Evolutionary conservation across 2,329 filamentous ascomycete genomes (phyloP).

Genomic region (Tolypocladium ovalisporum): DNA sequence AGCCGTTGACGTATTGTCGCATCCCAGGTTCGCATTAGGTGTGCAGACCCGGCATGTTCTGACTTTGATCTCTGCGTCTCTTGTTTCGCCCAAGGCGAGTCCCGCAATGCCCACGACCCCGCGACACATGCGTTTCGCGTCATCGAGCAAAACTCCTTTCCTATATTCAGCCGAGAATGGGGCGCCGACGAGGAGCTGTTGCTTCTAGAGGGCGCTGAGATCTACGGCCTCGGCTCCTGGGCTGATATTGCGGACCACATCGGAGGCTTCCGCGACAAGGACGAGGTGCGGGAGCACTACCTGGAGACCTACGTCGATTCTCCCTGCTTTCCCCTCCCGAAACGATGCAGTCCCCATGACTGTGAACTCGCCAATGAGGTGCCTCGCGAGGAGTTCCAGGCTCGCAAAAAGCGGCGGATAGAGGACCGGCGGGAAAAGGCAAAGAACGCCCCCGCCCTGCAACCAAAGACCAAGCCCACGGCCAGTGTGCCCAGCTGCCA

Average conservation of each 20-base stretch:
- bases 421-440: conserved; percentile 82
- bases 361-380: conserved; percentile 68
- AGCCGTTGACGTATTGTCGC: conserved; percentile 6
- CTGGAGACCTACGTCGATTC: conserved; percentile 79
- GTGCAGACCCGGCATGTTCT: conserved; percentile 69
- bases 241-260: conserved; percentile 97
- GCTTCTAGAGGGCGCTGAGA: conserved; percentile 86
- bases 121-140: conserved; percentile 81
- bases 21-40: conserved; percentile 79
- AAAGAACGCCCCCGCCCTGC: conserved; percentile 71
- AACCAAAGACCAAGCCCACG: conserved; percentile 91
- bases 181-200: conserved; percentile 95
- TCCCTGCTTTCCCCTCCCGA: conserved; percentile 72
- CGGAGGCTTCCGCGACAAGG: conserved; percentile 85
- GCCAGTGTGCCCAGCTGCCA: conserved; percentile 93
- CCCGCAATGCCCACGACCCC: conserved; percentile 76
- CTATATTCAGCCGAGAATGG: conserved; percentile 92
- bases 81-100: conserved; percentile 77
- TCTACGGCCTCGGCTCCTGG: conserved; percentile 94
- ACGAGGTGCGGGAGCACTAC: conserved; percentile 94
- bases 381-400: conserved; percentile 84
- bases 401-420: conserved; percentile 84
- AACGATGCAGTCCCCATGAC: conserved; percentile 74
- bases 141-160: conserved; percentile 96
- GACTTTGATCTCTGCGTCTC: conserved; percentile 97